Evolutionary conservation across 2,329 filamentous ascomycete species (phyloP).

Genomic region (Sordariomycetes sp.): DNA sequence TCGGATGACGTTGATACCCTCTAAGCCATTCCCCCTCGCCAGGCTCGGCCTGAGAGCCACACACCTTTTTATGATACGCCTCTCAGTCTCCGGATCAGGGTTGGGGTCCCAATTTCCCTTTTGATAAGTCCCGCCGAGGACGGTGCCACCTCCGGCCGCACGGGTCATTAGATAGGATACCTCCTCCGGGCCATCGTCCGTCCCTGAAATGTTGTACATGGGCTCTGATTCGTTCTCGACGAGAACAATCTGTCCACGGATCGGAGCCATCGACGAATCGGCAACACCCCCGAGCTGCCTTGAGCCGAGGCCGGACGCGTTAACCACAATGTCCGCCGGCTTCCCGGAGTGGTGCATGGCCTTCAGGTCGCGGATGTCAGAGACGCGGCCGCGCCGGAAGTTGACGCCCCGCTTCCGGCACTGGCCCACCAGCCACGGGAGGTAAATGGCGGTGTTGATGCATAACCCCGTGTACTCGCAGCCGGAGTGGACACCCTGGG

Average conservation of each 20-base stretch:
- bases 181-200: constrained; percentile 64
- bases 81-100: constrained; percentile 67
- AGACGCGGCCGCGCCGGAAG: constrained; percentile 50
- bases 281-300: constrained; percentile 69
- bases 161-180: constrained; percentile 74
- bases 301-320: constrained; percentile 73
- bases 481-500: constrained; percentile 58
- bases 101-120: constrained; percentile 68
- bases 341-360: constrained; percentile 38
- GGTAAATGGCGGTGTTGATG: constrained; percentile 82
- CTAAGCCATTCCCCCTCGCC: constrained; percentile 54
- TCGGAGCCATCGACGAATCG: constrained; percentile 63
- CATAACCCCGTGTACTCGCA: constrained; percentile 75
- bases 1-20: constrained; percentile 63
- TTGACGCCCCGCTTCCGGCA: constrained; percentile 64
- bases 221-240: constrained; percentile 66
- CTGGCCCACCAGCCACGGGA: constrained; percentile 75
- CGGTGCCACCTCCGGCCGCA: constrained; percentile 65
- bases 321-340: constrained; percentile 62
- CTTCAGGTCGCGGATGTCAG: constrained; percentile 63
- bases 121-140: constrained; percentile 76
- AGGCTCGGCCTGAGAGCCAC: constrained; percentile 55
- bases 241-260: constrained; percentile 72
- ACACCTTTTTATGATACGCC: constrained; percentile 71
- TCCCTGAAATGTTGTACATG: constrained; percentile 62